Evolutionary conservation across 2,329 filamentous ascomycete species (phyloP), one percentile per base, ranked within the genome.

Genomic region (Aspergillus terreus): DNA sequence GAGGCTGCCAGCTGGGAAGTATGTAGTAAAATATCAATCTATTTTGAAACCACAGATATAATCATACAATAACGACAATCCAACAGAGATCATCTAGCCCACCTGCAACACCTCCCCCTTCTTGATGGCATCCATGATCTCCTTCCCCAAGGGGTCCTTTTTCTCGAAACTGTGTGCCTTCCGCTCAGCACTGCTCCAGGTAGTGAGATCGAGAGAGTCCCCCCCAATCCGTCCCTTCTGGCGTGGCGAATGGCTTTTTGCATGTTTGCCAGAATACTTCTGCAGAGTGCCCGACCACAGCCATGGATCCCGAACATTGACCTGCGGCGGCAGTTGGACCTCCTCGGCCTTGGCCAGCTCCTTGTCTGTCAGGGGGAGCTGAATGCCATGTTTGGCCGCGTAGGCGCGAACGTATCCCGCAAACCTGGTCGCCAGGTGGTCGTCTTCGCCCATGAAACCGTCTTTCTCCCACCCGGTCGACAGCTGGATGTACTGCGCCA

Each of bases 171-270:
- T 55, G 3, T 51, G 42, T 15, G 32, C 45, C 59, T 71, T 74
- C 35, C 73, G 66, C 44, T 72, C 59, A 1, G 61, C 58, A 17
- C 56, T 55, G n/a, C 58, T 54, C 64, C 62, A 69, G 1, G 68
- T 65, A 9, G 71, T 69, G 44, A 74, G 63, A 50, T 76, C 74
- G 3, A 68, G 54, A 0, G 27, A 15, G 48, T 76, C 73, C 0
- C 74, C 73, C 4, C 74, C 74, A 15, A 76, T 71, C 14, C 46
- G 52, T 12, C 53, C 7, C 54, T 51, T 19, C 6, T 23, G n/a
- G 12, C 21, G 30, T 10, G 21, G 43, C 12, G 14, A 38, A 12
- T 17, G 32, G 30, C 17, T 30, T 15, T 17, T 46, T 10, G 14
- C 32, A 19, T 46, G 25, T 9, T 36, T 14, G 35, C 35, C 14